These are phyloP conservation scores for Cordyceps javanica DNA, from an alignment of 2,329 filamentous ascomycete genomes.

Conservation along the genomic window DNA sequence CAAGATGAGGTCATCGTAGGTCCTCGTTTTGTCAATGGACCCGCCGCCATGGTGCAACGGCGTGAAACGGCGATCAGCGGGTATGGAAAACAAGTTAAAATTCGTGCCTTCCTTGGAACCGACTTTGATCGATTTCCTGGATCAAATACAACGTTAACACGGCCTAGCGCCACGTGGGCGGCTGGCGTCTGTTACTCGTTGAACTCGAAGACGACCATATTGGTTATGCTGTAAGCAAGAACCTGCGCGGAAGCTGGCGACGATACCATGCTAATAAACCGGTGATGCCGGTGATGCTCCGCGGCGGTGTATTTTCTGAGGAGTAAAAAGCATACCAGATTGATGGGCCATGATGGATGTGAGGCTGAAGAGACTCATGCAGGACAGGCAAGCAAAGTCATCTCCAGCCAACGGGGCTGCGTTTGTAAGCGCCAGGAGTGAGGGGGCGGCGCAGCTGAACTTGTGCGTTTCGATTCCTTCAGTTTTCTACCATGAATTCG, in stretches of 20 bases:
- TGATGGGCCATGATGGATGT: too few species aligned
- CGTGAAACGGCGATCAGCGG: background rate
- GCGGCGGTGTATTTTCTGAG: too few species aligned
- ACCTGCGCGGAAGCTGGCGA: too few species aligned
- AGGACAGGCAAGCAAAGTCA: background rate
- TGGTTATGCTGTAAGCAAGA: too few species aligned
- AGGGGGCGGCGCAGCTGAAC: conserved; percentile 4
- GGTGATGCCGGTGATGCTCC: too few species aligned
- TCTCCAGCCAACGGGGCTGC: background rate
- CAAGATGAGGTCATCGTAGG: conserved; percentile 12
- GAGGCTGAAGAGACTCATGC: too few species aligned
- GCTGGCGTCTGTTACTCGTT: too few species aligned
- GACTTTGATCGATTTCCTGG: background rate
- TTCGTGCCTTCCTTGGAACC: background rate
- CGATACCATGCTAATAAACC: too few species aligned
- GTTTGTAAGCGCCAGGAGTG: conserved; percentile 5
- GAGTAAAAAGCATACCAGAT: too few species aligned
- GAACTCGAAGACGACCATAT: background rate
- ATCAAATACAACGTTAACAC: background rate
- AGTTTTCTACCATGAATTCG: background rate
- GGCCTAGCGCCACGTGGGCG: too few species aligned
- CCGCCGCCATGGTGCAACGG: background rate
- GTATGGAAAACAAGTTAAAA: background rate
- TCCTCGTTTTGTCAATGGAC: background rate
- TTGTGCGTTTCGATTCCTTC: background rate